Percentiles rank a stretch among this genome's conserved stretches.
phyloP scores from a whole-genome alignment of 495 filamentous ascomycete genomes.

The Cercophora scortea region DNA sequence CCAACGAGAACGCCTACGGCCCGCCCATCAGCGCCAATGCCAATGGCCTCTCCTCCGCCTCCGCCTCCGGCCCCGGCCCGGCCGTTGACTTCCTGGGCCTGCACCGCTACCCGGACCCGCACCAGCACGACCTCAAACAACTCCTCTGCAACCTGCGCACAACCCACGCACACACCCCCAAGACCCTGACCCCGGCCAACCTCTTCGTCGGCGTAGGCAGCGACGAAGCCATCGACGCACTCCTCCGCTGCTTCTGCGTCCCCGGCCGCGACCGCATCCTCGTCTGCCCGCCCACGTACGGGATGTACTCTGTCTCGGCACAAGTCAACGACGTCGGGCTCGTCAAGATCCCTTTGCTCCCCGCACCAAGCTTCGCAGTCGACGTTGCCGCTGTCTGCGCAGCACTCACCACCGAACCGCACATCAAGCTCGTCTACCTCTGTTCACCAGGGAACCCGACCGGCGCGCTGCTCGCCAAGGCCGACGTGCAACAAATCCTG shows the following conservation, averaged over 20 bases:
- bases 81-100: constrained; percentile 66
- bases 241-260: constrained; percentile 84
- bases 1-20: constrained; percentile 95
- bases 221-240: constrained; percentile 92
- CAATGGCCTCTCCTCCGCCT: constrained; percentile 10
- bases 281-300: constrained; percentile 93
- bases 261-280: constrained; percentile 85
- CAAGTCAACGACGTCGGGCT: constrained; percentile 85
- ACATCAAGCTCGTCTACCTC: constrained; percentile 82
- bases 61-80: constrained; percentile 17
- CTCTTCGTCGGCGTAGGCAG: constrained; percentile 92
- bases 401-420: constrained; percentile 49
- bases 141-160: constrained; percentile 83
- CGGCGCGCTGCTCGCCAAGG: constrained; percentile 64
- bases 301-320: constrained; percentile 94
- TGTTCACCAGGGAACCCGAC: constrained; percentile 96
- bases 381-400: constrained; percentile 62
- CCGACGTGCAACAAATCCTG: constrained; percentile 65
- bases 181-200: constrained; percentile 69
- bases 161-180: constrained; percentile 68
- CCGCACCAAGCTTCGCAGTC: constrained; percentile 55
- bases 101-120: constrained; percentile 94
- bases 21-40: constrained; percentile 43
- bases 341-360: constrained; percentile 70
- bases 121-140: constrained; percentile 81